Conservation (phyloP, 108 stramenopile species). For the Cyclostephanos invisitatus region DNA sequence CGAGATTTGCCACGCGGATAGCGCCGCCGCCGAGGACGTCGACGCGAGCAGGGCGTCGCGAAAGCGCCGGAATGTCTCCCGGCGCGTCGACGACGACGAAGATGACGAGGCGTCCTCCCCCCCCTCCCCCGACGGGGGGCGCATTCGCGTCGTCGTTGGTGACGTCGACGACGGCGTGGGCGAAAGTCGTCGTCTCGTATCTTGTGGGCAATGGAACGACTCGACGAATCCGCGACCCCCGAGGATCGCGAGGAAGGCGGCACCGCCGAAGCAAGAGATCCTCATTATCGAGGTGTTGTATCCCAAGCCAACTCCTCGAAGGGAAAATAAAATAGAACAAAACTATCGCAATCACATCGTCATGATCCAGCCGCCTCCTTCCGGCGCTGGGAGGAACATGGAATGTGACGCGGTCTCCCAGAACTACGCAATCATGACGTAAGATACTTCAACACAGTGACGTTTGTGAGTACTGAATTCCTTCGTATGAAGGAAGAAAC, state of each 20-base stretch:
- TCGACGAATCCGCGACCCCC: background rate
- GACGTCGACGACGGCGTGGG: background rate
- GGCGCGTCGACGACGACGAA: background rate
- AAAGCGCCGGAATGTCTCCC: background rate
- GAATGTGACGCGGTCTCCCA: no score
- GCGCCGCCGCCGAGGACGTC: background rate
- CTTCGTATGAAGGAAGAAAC: no score
- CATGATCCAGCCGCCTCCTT: no score
- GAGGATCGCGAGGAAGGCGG: background rate
- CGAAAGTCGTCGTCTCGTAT: background rate
- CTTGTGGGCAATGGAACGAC: background rate
- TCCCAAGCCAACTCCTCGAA: no score
- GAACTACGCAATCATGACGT: background rate
- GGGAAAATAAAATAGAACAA: no score
- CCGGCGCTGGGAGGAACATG: background rate
- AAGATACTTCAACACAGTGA: no score
- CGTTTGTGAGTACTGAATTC: no score
- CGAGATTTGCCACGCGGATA: background rate
- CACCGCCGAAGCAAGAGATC: background rate
- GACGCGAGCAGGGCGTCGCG: background rate
- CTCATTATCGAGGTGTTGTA: no score
- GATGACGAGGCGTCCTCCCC: no score
- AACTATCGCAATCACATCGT: no score
- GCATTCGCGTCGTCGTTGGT: background rate
- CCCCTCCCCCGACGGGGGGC: background rate